These are phyloP conservation scores for Zizania palustris DNA, from an alignment of 202 grass and related monocot genomes.

Conservation along the genomic window DNA sequence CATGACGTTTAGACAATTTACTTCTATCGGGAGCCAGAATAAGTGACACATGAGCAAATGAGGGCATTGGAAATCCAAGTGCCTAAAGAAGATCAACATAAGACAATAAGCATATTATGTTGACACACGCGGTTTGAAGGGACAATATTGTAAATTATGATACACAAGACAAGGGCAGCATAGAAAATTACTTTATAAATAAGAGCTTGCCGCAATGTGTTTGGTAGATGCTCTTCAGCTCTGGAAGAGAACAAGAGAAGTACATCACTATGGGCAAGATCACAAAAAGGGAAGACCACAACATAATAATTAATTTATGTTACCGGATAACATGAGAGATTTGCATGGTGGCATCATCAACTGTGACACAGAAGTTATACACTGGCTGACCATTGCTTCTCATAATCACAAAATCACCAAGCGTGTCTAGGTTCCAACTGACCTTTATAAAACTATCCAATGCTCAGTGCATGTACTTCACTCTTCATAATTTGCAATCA, in stretches of 20 bases:
- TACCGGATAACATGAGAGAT: constrained; percentile 98
- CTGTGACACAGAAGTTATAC: constrained; percentile 99
- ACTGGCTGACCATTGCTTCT: constrained; percentile 98
- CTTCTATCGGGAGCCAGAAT: constrained; percentile 98
- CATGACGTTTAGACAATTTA: constrained; percentile 97
- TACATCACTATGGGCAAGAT: neutral
- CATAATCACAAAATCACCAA: constrained; percentile 98
- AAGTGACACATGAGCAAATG: constrained; percentile 96
- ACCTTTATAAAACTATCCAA: constrained; percentile 95
- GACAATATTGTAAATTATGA: neutral
- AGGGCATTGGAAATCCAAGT: constrained; percentile 95
- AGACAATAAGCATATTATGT: constrained; percentile 9
- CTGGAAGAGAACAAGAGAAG: constrained; percentile 42
- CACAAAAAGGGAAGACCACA: constrained; percentile 2
- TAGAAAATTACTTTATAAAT: constrained; percentile 82
- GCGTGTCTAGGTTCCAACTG: constrained; percentile 89
- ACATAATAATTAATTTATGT: neutral
- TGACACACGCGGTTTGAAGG: constrained; percentile 30
- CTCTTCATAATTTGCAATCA: constrained; percentile 3
- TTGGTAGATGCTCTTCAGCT: constrained; percentile 98
- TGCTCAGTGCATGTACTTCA: constrained; percentile 52
- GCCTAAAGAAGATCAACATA: constrained; percentile 52
- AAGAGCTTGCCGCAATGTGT: constrained; percentile 90
- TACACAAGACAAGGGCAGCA: neutral
- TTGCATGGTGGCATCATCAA: constrained; percentile 91